Percentiles rank a stretch among this genome's conserved stretches.
Evolutionary conservation across 2,329 filamentous ascomycete genomes (phyloP).

Genomic region (Blastomyces emzantsi): DNA sequence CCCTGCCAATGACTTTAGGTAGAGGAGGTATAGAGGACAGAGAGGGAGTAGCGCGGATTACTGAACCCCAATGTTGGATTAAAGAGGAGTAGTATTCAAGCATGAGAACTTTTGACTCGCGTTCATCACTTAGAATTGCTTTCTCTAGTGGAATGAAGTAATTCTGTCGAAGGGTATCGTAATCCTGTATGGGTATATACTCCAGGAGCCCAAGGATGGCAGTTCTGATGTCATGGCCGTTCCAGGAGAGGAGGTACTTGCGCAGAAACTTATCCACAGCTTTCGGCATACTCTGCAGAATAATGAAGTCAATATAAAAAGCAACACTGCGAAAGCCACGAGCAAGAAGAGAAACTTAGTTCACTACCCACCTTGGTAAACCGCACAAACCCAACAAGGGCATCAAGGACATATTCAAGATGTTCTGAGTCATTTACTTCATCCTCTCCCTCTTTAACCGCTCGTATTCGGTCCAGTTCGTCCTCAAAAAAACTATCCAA

Average conservation of each 20-base stretch:
- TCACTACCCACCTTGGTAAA: conserved; percentile 30
- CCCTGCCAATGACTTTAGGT: conserved; percentile 44
- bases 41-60: conserved; percentile 24
- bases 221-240: conserved; percentile 48
- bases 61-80: conserved; percentile 47
- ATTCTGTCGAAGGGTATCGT: conserved; percentile 27
- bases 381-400: conserved; percentile 28
- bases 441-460: conserved; percentile 33
- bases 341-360: background rate
- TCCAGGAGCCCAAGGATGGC: conserved; percentile 30
- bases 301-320: conserved; percentile 5
- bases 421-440: conserved; percentile 31
- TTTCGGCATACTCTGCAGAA: conserved; percentile 26
- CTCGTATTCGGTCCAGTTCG: conserved; percentile 27
- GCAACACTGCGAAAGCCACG: background rate
- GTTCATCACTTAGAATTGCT: conserved; percentile 29
- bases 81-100: conserved; percentile 60
- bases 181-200: conserved; percentile 26
- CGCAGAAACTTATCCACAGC: conserved; percentile 30
- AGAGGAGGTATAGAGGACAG: conserved; percentile 15
- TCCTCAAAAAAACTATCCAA: conserved; percentile 33
- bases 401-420: conserved; percentile 28
- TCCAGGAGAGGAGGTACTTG: conserved; percentile 53
- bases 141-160: conserved; percentile 36
- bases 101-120: conserved; percentile 49